Conservation (phyloP, 768 basidiomycete genomes). For the Pleurotus cornucopiae region DNA sequence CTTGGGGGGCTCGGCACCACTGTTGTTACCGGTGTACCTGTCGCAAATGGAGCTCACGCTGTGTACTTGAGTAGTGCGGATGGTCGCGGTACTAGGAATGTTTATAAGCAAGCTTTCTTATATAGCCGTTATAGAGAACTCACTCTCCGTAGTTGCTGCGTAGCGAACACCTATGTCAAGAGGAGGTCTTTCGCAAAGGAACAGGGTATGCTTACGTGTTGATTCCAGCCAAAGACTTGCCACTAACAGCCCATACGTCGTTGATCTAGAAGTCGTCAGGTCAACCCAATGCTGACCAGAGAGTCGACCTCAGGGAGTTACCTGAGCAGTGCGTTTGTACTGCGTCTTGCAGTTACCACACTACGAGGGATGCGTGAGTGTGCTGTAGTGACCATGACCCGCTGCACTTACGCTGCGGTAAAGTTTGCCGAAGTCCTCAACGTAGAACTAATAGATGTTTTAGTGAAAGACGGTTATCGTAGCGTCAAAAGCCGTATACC, state of each 20-base stretch:
- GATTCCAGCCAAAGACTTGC: conserved; percentile 26
- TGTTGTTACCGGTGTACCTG: conserved; percentile 25
- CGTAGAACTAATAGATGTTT: conserved; percentile 27
- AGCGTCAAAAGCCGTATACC: conserved; percentile 13
- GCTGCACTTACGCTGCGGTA: conserved; percentile 26
- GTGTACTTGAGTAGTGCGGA: conserved; percentile 25
- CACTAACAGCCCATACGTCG: conserved; percentile 29
- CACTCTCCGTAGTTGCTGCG: conserved; percentile 33
- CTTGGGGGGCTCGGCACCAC: conserved; percentile 25
- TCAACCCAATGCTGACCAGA: background rate
- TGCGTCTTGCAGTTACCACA: conserved; percentile 30
- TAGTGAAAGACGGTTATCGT: background rate
- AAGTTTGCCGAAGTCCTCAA: conserved; percentile 34
- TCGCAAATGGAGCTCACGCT: conserved; percentile 28
- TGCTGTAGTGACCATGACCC: background rate
- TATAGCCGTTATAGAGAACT: conserved; percentile 5
- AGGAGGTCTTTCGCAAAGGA: too few species aligned
- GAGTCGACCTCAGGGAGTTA: background rate
- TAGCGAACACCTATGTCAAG: background rate
- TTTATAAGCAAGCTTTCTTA: background rate
- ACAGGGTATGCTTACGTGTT: conserved; percentile 21
- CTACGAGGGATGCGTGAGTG: conserved; percentile 11
- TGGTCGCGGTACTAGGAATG: conserved; percentile 23
- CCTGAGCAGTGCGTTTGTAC: conserved; percentile 21
- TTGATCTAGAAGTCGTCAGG: conserved; percentile 17